Percentiles rank a stretch among this genome's conserved stretches.
phyloP scores from a whole-genome alignment of 2,329 filamentous ascomycete species.

The Diaporthe caulivora region DNA sequence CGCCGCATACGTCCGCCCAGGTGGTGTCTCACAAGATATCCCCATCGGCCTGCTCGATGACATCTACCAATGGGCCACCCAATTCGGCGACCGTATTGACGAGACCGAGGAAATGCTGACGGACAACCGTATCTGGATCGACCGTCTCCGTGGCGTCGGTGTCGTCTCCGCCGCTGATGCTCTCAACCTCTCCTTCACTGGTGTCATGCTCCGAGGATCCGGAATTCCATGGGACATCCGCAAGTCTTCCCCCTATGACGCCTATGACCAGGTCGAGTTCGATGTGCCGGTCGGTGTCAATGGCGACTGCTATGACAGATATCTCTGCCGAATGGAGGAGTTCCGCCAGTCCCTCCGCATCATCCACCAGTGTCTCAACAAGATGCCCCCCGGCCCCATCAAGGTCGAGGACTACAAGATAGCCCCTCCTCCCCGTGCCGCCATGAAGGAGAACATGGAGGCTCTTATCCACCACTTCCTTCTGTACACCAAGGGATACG shows the following conservation, averaged over 20 bases:
- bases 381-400: conserved; percentile 96
- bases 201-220: conserved; percentile 97
- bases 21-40: conserved; percentile 95
- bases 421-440: conserved; percentile 91
- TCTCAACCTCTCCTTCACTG: conserved; percentile 96
- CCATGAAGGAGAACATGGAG: conserved; percentile 99
- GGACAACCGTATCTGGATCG: conserved; percentile 99
- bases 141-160: conserved; percentile 90
- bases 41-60: conserved; percentile 95
- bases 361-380: conserved; percentile 98
- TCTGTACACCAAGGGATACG: conserved; percentile 98
- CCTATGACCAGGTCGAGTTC: conserved; percentile 97
- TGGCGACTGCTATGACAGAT: conserved; percentile 99
- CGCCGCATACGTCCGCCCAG: conserved; percentile 95
- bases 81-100: conserved; percentile 98
- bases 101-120: conserved; percentile 99
- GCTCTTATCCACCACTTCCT: conserved; percentile 99
- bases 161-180: conserved; percentile 93
- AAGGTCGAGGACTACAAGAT: conserved; percentile 99
- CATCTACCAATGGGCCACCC: conserved; percentile 99
- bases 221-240: conserved; percentile 97
- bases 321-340: conserved; percentile 99
- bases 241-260: conserved; percentile 97
- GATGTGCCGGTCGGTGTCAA: conserved; percentile 97
- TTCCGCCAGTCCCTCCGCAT: conserved; percentile 98